Base-by-base conservation (phyloP, 805 yeast species). In the Saccharomycopsis javanensis region DNA sequence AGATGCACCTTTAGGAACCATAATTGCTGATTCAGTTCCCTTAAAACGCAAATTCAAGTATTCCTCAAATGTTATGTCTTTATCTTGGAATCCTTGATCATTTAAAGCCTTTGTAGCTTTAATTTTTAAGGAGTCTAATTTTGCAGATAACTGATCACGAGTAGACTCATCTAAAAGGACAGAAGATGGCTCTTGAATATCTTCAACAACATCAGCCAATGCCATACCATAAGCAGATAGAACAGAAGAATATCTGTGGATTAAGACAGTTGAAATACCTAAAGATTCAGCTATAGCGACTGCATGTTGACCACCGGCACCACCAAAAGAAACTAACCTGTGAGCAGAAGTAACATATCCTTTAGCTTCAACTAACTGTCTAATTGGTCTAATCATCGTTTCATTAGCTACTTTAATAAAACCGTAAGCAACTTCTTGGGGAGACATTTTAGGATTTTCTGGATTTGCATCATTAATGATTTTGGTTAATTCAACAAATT, bases 291-390 rank as follows among this genome's bases (percentile, higher is more conserved):
- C 96, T 35, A 89, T 82, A 8, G 86, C 82, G 53, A 80, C 82
- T 1, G 94, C 91, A 69, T 87, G 91, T 70, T 89, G 96, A 7
- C 96, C 96, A 55, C 96, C 96, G 27, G 96, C 96, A 53, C 96
- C 96, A 51, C 96, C 96, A 71, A 89, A 89, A 1, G 92, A 79
- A 1, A 90, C 95, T 59, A 89, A 71, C 58, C 85, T 72, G 67
- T 89, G 96, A 10, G 78, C 72, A 8, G 85, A 67, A 0, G 82
- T 76, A 46, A 79, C 75, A 65, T 82, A 81, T 4, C 96, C 96
- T 65, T 83, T 87, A 1, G 92, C 88, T 67, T 88, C 96, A 0
- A 96, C 88, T 55, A 89, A 71, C 46, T 86, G 83, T 58, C 96
- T 76, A 55, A 89, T 86, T 1, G 96, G 96, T 60, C 95, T 78